Evolutionary conservation across 1,284 basidiomycete species (phyloP), one percentile per base, ranked within the genome.

Genomic region (Anthracocystis panici-leucophaei): DNA sequence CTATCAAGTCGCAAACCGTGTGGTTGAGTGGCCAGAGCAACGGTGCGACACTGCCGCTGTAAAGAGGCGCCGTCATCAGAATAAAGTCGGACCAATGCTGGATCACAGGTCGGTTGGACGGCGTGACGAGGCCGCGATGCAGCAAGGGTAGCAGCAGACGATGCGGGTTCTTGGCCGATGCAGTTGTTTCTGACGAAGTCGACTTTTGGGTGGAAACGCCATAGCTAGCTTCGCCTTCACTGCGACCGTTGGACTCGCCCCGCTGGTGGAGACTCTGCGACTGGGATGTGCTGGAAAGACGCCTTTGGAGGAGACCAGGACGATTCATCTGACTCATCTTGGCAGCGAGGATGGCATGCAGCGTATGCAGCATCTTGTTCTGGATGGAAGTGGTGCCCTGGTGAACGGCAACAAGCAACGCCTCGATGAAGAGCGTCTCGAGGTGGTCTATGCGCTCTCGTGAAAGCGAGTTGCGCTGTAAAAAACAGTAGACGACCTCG

Each of bases 41-140:
- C 16, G 88, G 86, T 45, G 90, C 89, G 8, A 93, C 87, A 23
- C 89, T 87, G 46, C 90, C 90, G 66, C 92, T 92, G 80, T 93
- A 92, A 76, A 93, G 91, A 0, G 93, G 91, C 9, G 95, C 87
- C 0, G 93, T 92, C 91, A 93, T 93, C 57, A 97, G 89, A 62
- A 97, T 89, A 83, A 99, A 98, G 85, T 98, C 96, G 23, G 97
- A 89, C 96, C 96, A 99, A 82, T 97, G 93, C 81, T 96, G 94
- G 14, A 97, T 86, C 23, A 95, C 89, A 1, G 92, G 89, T 21
- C 91, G 90, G 85, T 95, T 96, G 23, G 88, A 87, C 6, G 88
- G 87, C 5, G 88, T 85, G 5, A 91, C 88, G 45, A 98, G 90
- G 0, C 93, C 96, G 80, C 94, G 92, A 18, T 92, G 88, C 21